Percentiles rank a stretch among this genome's conserved stretches.
phyloP scores from a whole-genome alignment of 2,329 filamentous ascomycete species.

The Pestalotiopsis sp. region DNA sequence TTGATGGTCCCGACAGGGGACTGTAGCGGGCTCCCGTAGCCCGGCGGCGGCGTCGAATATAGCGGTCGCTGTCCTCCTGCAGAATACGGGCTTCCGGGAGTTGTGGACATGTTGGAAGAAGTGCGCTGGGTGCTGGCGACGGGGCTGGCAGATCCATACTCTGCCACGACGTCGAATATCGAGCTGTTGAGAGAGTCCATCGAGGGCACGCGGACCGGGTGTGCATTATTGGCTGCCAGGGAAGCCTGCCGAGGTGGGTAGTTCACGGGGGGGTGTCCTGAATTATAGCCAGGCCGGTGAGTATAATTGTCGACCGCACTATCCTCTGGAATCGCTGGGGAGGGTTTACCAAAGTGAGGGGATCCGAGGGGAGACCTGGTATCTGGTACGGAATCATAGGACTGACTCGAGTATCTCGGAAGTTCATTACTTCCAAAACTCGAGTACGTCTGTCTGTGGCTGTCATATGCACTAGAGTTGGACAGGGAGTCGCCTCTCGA shows the following conservation, averaged over 20 bases:
- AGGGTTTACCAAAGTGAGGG: slow-evolving; percentile 18
- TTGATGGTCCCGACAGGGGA: slow-evolving; percentile 17
- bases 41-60: slow-evolving; percentile 25
- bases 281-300: slow-evolving; percentile 16
- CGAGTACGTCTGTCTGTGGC: not conserved
- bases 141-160: slow-evolving; percentile 24
- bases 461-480: not conserved
- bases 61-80: slow-evolving; percentile 20
- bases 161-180: slow-evolving; percentile 34
- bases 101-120: slow-evolving; percentile 18
- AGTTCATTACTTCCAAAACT: slow-evolving; percentile 2
- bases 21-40: slow-evolving; percentile 21
- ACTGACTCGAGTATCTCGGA: slow-evolving; percentile 11
- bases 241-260: slow-evolving; percentile 29
- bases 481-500: slow-evolving; percentile 1
- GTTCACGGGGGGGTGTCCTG: slow-evolving; percentile 16
- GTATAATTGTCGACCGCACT: slow-evolving; percentile 19
- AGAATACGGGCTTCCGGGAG: slow-evolving; percentile 19
- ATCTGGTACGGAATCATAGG: slow-evolving; percentile 9
- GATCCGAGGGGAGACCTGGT: slow-evolving; percentile 24
- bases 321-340: slow-evolving; percentile 24
- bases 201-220: slow-evolving; percentile 31
- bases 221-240: slow-evolving; percentile 21
- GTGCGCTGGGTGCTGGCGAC: slow-evolving; percentile 21
- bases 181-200: slow-evolving; percentile 39